phyloP scores from a whole-genome alignment of 176 grass and related monocot genomes.

The Aegilops tauschii region DNA sequence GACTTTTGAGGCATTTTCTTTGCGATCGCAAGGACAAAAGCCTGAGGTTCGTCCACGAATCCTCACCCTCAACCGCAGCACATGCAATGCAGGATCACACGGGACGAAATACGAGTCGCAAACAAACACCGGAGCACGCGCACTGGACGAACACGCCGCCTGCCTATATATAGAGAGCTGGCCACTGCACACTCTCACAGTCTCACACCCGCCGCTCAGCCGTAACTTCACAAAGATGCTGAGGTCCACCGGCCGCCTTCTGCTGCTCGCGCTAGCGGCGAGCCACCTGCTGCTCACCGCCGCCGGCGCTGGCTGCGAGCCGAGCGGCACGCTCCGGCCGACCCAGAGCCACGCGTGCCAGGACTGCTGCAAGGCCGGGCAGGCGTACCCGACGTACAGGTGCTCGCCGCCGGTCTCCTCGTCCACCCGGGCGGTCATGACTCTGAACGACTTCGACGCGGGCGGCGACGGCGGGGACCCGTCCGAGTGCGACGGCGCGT shows the following conservation, averaged over 20 bases:
- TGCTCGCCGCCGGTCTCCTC: conserved; percentile 48
- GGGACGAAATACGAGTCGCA: background rate
- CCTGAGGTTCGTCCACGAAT: background rate
- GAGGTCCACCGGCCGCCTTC: background rate
- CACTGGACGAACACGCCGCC: background rate
- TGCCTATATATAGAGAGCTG: background rate
- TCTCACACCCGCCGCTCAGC: background rate
- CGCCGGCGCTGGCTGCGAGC: background rate
- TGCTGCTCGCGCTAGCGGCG: conserved; percentile 22
- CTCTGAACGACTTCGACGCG: background rate
- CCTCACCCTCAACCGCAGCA: background rate
- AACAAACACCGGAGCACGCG: background rate
- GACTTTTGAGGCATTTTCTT: background rate
- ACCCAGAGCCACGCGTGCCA: conserved; percentile 24
- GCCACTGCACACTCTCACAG: background rate
- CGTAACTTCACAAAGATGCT: background rate
- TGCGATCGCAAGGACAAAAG: too few species aligned
- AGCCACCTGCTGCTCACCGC: conserved; percentile 8
- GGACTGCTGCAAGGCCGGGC: conserved; percentile 52
- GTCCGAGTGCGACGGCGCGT: conserved; percentile 28
- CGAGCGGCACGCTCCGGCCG: conserved; percentile 21
- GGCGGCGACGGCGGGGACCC: conserved; percentile 5
- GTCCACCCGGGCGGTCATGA: background rate
- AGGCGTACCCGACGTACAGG: conserved; percentile 40
- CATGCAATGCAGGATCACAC: background rate